Percentiles rank a stretch among this genome's conserved stretches.
Evolutionary conservation across 257 asterid genomes (phyloP).

Genomic region (Henckelia pumila): DNA sequence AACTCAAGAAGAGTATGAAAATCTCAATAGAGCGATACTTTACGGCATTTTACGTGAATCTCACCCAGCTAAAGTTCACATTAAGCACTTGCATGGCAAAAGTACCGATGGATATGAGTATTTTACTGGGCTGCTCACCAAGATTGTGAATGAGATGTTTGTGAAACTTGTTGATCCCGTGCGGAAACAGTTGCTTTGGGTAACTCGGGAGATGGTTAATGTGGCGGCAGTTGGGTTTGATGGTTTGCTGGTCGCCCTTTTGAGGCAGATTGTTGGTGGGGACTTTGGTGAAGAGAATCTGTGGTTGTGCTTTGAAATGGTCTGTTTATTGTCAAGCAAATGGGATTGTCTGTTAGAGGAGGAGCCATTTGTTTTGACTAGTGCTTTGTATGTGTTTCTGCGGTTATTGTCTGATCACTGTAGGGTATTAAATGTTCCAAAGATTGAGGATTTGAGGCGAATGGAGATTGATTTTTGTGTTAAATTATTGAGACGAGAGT

Average conservation of each 20-base stretch:
- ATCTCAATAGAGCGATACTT: slow-evolving; percentile 64
- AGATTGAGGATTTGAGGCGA: slow-evolving; percentile 42
- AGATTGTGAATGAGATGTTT: slow-evolving; percentile 52
- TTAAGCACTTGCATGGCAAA: slow-evolving; percentile 70
- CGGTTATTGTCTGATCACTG: slow-evolving; percentile 71
- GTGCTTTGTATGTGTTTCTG: slow-evolving; percentile 64
- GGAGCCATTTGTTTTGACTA: slow-evolving; percentile 50
- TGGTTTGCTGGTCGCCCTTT: slow-evolving; percentile 53
- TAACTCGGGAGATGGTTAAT: slow-evolving; percentile 51
- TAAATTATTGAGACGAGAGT: slow-evolving; percentile 54
- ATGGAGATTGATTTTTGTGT: slow-evolving; percentile 64
- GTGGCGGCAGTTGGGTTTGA: slow-evolving; percentile 66
- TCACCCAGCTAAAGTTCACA: slow-evolving; percentile 46
- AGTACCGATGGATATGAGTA: slow-evolving; percentile 57
- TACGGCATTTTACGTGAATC: slow-evolving; percentile 58
- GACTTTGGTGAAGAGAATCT: slow-evolving; percentile 66
- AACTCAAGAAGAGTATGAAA: slow-evolving; percentile 48
- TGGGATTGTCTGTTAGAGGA: slow-evolving; percentile 66
- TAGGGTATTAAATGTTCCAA: slow-evolving; percentile 40
- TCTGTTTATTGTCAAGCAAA: slow-evolving; percentile 40
- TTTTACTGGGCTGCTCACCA: slow-evolving; percentile 54
- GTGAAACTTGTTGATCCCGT: slow-evolving; percentile 48
- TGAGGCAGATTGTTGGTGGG: slow-evolving; percentile 75
- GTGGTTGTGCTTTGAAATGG: slow-evolving; percentile 71
- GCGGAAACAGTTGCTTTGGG: slow-evolving; percentile 57